Evolutionary conservation across 2,329 filamentous ascomycete genomes (phyloP).

Genomic region (Byssochlamys sp.): DNA sequence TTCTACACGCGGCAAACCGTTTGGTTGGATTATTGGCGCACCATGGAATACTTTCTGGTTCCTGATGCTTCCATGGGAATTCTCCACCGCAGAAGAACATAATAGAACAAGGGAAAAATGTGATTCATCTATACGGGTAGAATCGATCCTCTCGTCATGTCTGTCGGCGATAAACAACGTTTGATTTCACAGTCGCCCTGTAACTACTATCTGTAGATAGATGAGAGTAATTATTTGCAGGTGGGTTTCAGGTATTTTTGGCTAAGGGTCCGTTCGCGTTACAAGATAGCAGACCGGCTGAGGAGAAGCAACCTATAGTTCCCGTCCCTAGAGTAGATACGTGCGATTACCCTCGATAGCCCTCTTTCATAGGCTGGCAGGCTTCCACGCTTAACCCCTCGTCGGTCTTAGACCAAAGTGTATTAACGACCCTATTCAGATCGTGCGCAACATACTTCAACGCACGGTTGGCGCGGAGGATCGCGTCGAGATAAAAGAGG

Average conservation of each 20-base stretch:
- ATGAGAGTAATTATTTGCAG: not conserved
- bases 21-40: not conserved
- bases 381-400: not conserved
- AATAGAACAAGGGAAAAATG: not conserved
- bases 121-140: no score
- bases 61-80: not conserved
- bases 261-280: not conserved
- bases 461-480: not conserved
- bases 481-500: not conserved
- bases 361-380: not conserved
- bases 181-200: not conserved
- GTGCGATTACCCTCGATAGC: not conserved
- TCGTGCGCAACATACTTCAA: not conserved
- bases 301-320: not conserved
- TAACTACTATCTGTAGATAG: not conserved
- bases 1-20: not conserved
- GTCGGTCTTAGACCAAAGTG: not conserved
- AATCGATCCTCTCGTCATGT: no score
- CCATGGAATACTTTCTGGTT: not conserved
- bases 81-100: not conserved
- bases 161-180: not conserved
- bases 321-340: not conserved
- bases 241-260: not conserved
- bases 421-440: not conserved
- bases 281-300: not conserved